Conservation (phyloP, 768 basidiomycete genomes). For the Sistotremastrum suecicum region DNA sequence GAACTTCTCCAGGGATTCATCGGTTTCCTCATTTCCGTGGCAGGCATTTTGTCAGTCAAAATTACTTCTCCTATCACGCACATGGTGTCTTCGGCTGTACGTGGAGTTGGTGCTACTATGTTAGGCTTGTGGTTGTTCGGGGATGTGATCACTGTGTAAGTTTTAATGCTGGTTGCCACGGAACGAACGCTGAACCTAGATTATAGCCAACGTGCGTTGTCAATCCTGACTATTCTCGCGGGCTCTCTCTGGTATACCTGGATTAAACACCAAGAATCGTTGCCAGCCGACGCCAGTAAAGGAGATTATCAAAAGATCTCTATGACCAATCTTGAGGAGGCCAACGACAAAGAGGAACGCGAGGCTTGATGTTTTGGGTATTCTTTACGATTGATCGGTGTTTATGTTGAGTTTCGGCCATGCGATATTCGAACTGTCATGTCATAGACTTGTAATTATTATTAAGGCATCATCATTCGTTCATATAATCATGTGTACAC, state of each 20-base stretch:
- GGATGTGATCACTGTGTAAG: constrained; percentile 69
- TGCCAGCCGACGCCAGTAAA: constrained; percentile 8
- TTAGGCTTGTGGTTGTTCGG: constrained; percentile 69
- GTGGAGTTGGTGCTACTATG: constrained; percentile 84
- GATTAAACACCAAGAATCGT: constrained; percentile 66
- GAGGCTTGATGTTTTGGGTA: background rate
- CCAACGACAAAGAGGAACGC: constrained; percentile 1
- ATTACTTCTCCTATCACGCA: constrained; percentile 96
- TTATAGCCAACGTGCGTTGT: constrained; percentile 61
- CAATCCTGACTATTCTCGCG: constrained; percentile 65
- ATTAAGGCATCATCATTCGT: no score
- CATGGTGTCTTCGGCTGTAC: constrained; percentile 92
- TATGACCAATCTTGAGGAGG: background rate
- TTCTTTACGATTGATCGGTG: no score
- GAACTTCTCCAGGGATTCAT: constrained; percentile 45
- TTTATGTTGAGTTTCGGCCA: no score
- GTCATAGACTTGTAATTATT: no score
- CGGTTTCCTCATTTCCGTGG: constrained; percentile 91
- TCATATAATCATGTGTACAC: no score
- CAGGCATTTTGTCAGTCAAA: constrained; percentile 87
- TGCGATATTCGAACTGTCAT: no score
- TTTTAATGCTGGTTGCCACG: constrained; percentile 6
- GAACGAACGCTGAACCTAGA: background rate
- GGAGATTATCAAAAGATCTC: background rate
- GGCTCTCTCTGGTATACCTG: constrained; percentile 84